Base-by-base conservation (phyloP, 2,329 filamentous ascomycete genomes). In the Xylariaceae sp. region DNA sequence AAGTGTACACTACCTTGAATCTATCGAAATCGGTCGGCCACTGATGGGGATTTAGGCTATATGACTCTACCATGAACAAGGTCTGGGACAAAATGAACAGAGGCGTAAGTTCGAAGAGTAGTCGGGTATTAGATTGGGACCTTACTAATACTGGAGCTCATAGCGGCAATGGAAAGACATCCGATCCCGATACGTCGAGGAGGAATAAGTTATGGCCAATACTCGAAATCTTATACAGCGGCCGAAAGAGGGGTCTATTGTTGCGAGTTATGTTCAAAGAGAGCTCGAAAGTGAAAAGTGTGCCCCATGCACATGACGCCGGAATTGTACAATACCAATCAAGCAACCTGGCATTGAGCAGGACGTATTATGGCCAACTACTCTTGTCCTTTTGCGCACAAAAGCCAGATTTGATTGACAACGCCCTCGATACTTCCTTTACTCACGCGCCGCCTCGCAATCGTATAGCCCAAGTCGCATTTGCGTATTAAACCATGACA, bases 151-250 rank as follows among this genome's bases (percentile, higher is more conserved):
- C 61, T 74, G 65, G 47, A 47, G 26, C 45, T 32, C 47, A 66
- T 70, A 97, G 92, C 90, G 92, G 70, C 92, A 96, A 95, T 97
- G 94, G 94, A 96, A 96, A 83, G 94, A 99, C 74, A 96, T 99
- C 79, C 92, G 95, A 78, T 78, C 86, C 74, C 86, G 82, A 75
- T 99, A 96, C 75, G 74, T 95, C 68, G 76, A 88, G 75, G 79
- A 80, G 57, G 82, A 78, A 62, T 65, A 66, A 58, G 53, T 39
- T 52, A 44, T 46, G 43, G 34, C 59, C 53, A 53, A 34, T 40
- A 5, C n/a, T 44, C 19, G 19, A 19, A 19, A 19, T 19, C 19
- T 19, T 19, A 19, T 19, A 19, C 19, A 19, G 19, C 19, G 19
- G 19, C 19, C 19, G 19, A 49, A 51, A 47, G 41, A 50, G 29